These are phyloP conservation scores for Fonsecaea nubica DNA, from an alignment of 2,329 filamentous ascomycete genomes.

Conservation along the genomic window DNA sequence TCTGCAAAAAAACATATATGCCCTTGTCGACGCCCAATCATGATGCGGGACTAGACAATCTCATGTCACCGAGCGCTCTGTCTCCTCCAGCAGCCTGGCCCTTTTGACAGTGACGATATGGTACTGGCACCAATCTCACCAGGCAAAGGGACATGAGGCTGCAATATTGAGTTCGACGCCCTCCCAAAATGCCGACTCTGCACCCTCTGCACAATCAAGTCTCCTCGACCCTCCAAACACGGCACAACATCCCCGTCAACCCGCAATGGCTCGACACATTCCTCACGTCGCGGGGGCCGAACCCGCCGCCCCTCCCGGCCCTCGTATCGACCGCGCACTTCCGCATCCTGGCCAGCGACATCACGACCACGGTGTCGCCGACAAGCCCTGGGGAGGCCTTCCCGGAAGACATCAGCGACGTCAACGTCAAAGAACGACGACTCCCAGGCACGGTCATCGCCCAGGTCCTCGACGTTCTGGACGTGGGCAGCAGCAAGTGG, in stretches of 20 bases:
- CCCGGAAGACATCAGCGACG: slow-evolving; percentile 64
- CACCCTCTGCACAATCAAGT: slow-evolving; percentile 32
- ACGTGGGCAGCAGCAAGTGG: slow-evolving; percentile 80
- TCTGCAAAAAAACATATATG: too few species aligned
- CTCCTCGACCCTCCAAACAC: slow-evolving; percentile 29
- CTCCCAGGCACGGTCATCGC: slow-evolving; percentile 71
- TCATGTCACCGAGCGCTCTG: too few species aligned
- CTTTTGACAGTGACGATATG: too few species aligned
- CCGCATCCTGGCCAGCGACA: slow-evolving; percentile 78
- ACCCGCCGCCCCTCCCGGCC: slow-evolving; percentile 65
- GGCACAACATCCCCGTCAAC: slow-evolving; percentile 38
- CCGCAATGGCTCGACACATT: slow-evolving; percentile 57
- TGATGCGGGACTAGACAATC: too few species aligned
- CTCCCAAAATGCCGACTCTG: slow-evolving; percentile 7
- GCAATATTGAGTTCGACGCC: not conserved
- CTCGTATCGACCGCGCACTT: slow-evolving; percentile 80
- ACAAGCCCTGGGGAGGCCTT: slow-evolving; percentile 55
- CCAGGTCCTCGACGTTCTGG: slow-evolving; percentile 85
- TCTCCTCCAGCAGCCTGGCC: too few species aligned
- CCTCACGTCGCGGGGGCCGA: slow-evolving; percentile 60
- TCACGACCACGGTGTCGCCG: slow-evolving; percentile 65
- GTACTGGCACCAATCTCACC: too few species aligned
- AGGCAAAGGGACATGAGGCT: not conserved
- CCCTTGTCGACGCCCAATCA: too few species aligned
- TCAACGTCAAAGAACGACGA: slow-evolving; percentile 60